Evolutionary conservation across 2,329 filamentous ascomycete species (phyloP), one percentile per base, ranked within the genome.

Genomic region (Claviceps maximensis): DNA sequence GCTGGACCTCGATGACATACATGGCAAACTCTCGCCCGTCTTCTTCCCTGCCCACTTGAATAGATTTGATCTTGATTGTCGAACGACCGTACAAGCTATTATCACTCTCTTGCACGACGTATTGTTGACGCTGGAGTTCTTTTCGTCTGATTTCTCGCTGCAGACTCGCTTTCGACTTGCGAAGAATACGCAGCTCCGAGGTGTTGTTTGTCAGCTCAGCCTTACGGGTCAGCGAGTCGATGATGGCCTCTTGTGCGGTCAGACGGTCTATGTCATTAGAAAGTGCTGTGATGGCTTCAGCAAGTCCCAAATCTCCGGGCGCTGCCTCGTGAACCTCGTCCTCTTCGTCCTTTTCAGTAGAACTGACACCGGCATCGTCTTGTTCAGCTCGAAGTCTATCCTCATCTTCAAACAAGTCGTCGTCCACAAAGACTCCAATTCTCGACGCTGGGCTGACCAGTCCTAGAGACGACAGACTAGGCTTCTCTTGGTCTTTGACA

Each of bases 181-280:
- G 83, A 50, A 98, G 69, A 56, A 98, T 97, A 36, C 93, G 80
- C 51, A 98, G 68, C 67, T 98, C 93, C 1, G 91, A 89, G 15
- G 86, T 89, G 64, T 98, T 98, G 66, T 98, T 98, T 1, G 93
- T 98, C 51, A 98, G 73, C 66, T 98, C 93, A 0, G 94, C 93
- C 69, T 98, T 98, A 54, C 87, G 82, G 2, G 88, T 93, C 54
- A 98, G 71, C 1, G 91, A 94, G 61, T 96, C 88, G 19, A 98
- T 82, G 19, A 98, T 87, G 1, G 86, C 85, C 60, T 96, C 89
- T 68, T 98, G 93, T 3, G 89, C 83, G 10, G 80, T 78, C 19
- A 98, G 76, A 58, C 89, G 87, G 61, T 96, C 89, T 57, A 98
- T 95, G 58, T 97, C 90, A 49, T 84, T 83, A 0, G 86, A 89